These are phyloP conservation scores for Sextonia rubra DNA, from an alignment of 164 flowering plant species.

Conservation along the genomic window DNA sequence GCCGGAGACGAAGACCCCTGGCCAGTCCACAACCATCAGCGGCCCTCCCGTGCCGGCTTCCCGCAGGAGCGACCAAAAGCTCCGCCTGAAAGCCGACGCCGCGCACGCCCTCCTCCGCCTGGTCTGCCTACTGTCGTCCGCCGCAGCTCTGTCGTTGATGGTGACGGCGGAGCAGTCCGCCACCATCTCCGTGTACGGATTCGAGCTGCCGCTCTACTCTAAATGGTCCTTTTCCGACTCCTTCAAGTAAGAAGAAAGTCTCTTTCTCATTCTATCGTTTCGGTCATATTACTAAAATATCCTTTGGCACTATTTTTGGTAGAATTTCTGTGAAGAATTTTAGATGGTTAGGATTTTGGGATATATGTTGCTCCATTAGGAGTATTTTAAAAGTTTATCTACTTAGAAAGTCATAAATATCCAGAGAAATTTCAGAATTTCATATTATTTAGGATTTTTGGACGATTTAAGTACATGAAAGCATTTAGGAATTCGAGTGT, in stretches of 20 bases:
- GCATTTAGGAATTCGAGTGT: too few species aligned
- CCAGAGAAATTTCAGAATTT: too few species aligned
- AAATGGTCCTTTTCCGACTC: constrained; percentile 80
- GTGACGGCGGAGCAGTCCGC: constrained; percentile 46
- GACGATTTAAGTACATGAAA: too few species aligned
- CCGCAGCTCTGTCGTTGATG: constrained; percentile 53
- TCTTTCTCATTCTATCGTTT: too few species aligned
- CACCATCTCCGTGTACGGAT: constrained; percentile 52
- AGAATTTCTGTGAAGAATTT: too few species aligned
- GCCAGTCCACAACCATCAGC: constrained; percentile 30
- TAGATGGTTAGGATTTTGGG: too few species aligned
- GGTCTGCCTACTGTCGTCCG: constrained; percentile 41
- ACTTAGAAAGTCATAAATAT: too few species aligned
- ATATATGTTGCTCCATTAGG: too few species aligned
- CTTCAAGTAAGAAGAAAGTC: constrained; percentile 42
- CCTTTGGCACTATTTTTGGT: too few species aligned
- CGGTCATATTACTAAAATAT: too few species aligned
- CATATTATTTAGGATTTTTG: too few species aligned
- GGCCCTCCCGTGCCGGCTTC: constrained; percentile 27
- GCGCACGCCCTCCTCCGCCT: constrained; percentile 36
- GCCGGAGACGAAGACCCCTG: constrained; percentile 30
- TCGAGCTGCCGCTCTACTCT: constrained; percentile 56
- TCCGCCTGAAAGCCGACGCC: constrained; percentile 31
- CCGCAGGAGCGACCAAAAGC: constrained; percentile 2
- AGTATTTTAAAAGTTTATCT: too few species aligned